Base-by-base conservation (phyloP, 2,329 filamentous ascomycete genomes). In the Clonostachys byssicola region DNA sequence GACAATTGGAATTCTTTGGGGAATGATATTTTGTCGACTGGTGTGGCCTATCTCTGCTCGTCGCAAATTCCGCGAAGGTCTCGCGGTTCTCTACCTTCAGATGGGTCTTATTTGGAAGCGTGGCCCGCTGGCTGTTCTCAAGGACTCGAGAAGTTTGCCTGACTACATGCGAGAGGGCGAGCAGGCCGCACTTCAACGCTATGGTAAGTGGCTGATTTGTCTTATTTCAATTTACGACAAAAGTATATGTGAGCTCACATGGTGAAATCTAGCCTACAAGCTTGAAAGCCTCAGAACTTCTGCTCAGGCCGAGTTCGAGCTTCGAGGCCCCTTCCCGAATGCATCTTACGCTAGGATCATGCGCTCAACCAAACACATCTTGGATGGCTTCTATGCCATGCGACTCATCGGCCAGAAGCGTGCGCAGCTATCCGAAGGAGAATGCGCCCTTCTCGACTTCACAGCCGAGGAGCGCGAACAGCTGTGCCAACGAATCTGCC, bases 81-180 rank as follows among this genome's bases (percentile, higher is more conserved):
- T 96, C 12, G 89, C 89, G 30, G 75, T 96, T n/a, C 73, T 99
- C 12, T 97, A 94, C 80, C 77, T 99, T 7, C 89, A 95, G 49
- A 92, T 99, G 83, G 89, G 91, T 14, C 77, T 99, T 34, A 92
- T 97, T 54, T 99, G 94, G 94, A 95, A 92, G 68, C 83, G 92
- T 41, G 92, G 95, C 9, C 94, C 94, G 1, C 73, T 99, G 20
- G 86, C 88, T 5, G 81, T 85, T 7, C 77, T 96, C 47, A 71
- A 84, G 1, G 76, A 83, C 42, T 81, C 76, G 49, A 72, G 80
- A 52, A 71, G 68, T 50, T 71, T 74, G 5, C 68, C 77, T 35
- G 81, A 83, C 6, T 97, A 95, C 63, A 91, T 96, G 79, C 86
- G 86, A 52, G 80, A 91, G n/a, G 81, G 85, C 35, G 94, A 97